Base-by-base conservation (phyloP, 441 rosid species). In the Rhodomyrtus psidioides region DNA sequence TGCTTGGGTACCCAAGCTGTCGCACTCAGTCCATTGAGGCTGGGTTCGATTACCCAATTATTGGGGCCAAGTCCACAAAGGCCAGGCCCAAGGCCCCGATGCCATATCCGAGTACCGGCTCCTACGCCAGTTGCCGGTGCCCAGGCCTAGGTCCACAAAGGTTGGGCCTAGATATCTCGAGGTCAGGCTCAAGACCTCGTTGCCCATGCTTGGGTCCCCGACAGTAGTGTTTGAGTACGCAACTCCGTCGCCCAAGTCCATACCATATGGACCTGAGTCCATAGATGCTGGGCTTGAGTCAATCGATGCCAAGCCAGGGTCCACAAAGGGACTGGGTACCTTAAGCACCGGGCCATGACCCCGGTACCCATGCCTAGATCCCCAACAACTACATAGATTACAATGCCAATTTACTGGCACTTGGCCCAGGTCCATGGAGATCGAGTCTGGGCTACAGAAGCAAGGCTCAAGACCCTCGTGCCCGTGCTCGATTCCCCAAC, bases 341-440 rank as follows among this genome's bases (percentile, higher is more conserved):
- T 14, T 59, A 1, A n/a, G 65, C 34, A 59, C 3, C 15, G 9
- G 34, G 34, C 65, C 2, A 0, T n/a, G 2, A 59, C 28, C 34
- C 5, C 4, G 0, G 3, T n/a, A 1, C 0, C 0, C 27, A 0
- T 13, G 62, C 62, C 0, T 58, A 1, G 65, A 2, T 58, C 14
- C 53, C 53, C 13, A 49, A 49, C 1, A 4, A 4, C 53, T 49
- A 49, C 12, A 12, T n/a, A 30, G 3, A 58, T 16, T n/a, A 9
- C 30, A 13, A 58, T 8, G 6, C 17, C 65, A 58, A 58, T 16
- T 58, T 58, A n/a, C 0, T 0, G 0, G 9, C 34, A n/a, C 65
- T 13, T 0, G 15, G 0, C 53, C 12, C 15, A 12, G 3, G 53
- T 51, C 53, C 53, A 51, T 51, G 12, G 53, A 49, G 53, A 13